Percentiles rank a stretch among this genome's conserved stretches.
phyloP scores from a whole-genome alignment of 345 rosid species.

The Cardamine resedifolia region DNA sequence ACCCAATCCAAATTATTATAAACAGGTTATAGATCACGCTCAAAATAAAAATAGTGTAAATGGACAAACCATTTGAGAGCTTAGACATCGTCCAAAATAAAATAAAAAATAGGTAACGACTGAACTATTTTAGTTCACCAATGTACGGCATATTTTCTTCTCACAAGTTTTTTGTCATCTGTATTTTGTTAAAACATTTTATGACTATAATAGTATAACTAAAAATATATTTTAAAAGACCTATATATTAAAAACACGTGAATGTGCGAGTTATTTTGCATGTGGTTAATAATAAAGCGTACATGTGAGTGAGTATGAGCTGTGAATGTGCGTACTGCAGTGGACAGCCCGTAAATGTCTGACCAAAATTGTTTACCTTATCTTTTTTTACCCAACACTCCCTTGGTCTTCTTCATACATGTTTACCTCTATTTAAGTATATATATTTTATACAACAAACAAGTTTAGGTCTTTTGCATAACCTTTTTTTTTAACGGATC shows the following conservation, averaged over 20 bases:
- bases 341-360: conserved; percentile 38
- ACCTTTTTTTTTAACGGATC: too few relatives aligned
- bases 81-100: too few relatives aligned
- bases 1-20: too few relatives aligned
- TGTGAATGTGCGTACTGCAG: conserved; percentile 33
- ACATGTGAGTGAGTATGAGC: conserved; percentile 38
- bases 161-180: not conserved
- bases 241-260: conserved; percentile 12
- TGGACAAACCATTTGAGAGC: too few relatives aligned
- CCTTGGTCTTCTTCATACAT: conserved; percentile 8
- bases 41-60: too few relatives aligned
- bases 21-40: too few relatives aligned
- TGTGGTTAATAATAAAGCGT: conserved; percentile 32
- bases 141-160: not conserved
- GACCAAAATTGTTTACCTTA: conserved; percentile 27
- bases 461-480: not conserved
- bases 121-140: not conserved
- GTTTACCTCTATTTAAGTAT: not conserved
- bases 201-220: not conserved
- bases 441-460: not conserved
- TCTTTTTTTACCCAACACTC: conserved; percentile 9
- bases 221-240: not conserved
- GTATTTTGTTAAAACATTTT: not conserved
- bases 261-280: conserved; percentile 16
- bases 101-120: not conserved